Percentiles rank a stretch among this genome's conserved stretches.
Evolutionary conservation across 1,284 basidiomycete species (phyloP).

Genomic region (Cryptococcus sp.): DNA sequence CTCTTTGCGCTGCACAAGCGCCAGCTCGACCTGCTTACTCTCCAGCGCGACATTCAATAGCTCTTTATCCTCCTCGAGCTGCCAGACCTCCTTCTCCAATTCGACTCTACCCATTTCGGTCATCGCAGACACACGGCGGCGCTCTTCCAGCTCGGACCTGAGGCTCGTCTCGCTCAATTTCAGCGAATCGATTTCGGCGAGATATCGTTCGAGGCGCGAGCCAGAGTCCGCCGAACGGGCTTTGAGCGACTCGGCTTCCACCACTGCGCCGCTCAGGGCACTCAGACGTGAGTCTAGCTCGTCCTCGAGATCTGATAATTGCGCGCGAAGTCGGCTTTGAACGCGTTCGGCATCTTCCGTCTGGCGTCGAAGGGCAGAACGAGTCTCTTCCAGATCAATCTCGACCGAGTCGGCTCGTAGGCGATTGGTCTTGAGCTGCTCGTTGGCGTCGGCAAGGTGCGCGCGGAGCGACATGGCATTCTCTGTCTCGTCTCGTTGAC

Average conservation of each 20-base stretch:
- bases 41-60: slow-evolving; percentile 41
- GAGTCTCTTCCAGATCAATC: no score
- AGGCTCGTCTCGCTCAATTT: slow-evolving; percentile 28
- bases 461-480: slow-evolving; percentile 5
- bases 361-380: slow-evolving; percentile 7
- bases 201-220: slow-evolving; percentile 27
- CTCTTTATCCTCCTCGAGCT: slow-evolving; percentile 36
- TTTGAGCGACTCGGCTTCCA: slow-evolving; percentile 25
- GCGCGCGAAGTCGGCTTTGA: slow-evolving; percentile 12
- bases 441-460: slow-evolving; percentile 20
- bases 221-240: slow-evolving; percentile 16
- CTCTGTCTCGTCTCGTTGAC: no score
- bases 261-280: slow-evolving; percentile 19
- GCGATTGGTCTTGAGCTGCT: slow-evolving; percentile 1
- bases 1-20: slow-evolving; percentile 23
- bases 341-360: slow-evolving; percentile 22
- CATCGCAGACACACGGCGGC: slow-evolving; percentile 13
- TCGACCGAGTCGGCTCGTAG: no score
- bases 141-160: slow-evolving; percentile 17
- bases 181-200: slow-evolving; percentile 35
- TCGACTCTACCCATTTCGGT: slow-evolving; percentile 21
- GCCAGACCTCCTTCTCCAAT: slow-evolving; percentile 23
- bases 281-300: slow-evolving; percentile 14
- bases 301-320: slow-evolving; percentile 19
- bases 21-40: slow-evolving; percentile 33